phyloP scores from a whole-genome alignment of 441 rosid species.

The Euphorbia celastroides region DNA sequence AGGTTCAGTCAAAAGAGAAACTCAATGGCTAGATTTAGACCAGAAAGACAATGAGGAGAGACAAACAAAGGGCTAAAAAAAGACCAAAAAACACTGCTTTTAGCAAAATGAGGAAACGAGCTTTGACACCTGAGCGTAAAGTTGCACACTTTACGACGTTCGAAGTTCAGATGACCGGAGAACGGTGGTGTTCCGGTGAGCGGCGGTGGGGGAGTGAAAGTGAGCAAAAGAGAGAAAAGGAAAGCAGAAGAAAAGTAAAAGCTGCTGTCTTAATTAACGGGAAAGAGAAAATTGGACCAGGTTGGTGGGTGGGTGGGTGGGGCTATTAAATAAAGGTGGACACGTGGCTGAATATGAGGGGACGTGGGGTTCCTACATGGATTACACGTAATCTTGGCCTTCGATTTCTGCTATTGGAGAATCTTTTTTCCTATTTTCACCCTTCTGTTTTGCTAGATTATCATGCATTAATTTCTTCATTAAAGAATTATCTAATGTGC shows the following conservation, averaged over 20 bases:
- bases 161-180: background rate
- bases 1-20: background rate
- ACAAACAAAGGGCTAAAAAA: constrained; percentile 6
- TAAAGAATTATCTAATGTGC: too few species aligned
- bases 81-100: background rate
- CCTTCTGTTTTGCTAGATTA: too few species aligned
- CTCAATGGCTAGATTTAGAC: constrained; percentile 17
- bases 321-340: constrained; percentile 19
- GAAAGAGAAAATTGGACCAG: constrained; percentile 16
- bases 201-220: constrained; percentile 7
- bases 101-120: background rate
- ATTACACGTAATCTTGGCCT: constrained; percentile 15
- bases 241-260: background rate
- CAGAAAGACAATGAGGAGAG: constrained; percentile 8
- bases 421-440: too few species aligned
- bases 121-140: constrained; percentile 3
- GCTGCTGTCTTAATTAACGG: constrained; percentile 27
- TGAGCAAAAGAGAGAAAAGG: background rate
- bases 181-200: constrained; percentile 8
- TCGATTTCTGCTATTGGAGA: background rate
- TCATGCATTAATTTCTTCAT: too few species aligned
- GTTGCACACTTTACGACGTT: constrained; percentile 4
- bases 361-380: constrained; percentile 27
- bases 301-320: constrained; percentile 11
- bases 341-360: constrained; percentile 18